phyloP scores from a whole-genome alignment of 345 rosid genomes.

The Euclidium syriacum region DNA sequence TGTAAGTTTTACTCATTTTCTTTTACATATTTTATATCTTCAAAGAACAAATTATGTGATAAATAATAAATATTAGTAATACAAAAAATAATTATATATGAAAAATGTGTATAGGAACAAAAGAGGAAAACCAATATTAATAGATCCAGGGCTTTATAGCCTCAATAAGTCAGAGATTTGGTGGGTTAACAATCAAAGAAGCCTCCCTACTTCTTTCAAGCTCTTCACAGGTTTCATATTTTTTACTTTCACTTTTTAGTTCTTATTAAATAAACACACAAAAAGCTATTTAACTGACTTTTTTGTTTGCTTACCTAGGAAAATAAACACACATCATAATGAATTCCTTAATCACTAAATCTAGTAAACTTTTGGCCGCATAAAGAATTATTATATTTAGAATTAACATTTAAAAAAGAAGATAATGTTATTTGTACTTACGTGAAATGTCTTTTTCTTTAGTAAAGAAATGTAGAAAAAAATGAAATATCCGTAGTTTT shows the following conservation, averaged over 20 bases:
- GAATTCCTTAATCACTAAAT: too few species aligned
- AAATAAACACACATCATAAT: too few species aligned
- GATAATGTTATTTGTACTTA: not conserved
- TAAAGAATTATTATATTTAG: not conserved
- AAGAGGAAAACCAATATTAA: slow-evolving; percentile 79
- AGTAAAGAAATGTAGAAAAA: not conserved
- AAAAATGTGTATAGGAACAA: slow-evolving; percentile 55
- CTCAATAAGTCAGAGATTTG: slow-evolving; percentile 78
- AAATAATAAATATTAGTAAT: not conserved
- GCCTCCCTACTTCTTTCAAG: slow-evolving; percentile 88
- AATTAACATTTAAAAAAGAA: not conserved
- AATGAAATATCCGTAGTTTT: not conserved
- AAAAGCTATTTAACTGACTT: not conserved
- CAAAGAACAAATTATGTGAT: not conserved
- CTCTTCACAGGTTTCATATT: slow-evolving; percentile 66
- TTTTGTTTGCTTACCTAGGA: too few species aligned
- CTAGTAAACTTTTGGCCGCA: not conserved
- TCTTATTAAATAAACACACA: not conserved
- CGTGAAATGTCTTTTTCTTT: slow-evolving; percentile 5
- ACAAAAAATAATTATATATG: not conserved
- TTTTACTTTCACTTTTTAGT: not conserved
- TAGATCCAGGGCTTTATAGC: slow-evolving; percentile 83
- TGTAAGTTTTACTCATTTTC: slow-evolving; percentile 36
- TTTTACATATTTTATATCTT: not conserved
- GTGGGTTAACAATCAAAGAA: slow-evolving; percentile 69